Evolutionary conservation across 2,329 filamentous ascomycete genomes (phyloP), one percentile per base, ranked within the genome.

Genomic region (Fusarium dimerum): DNA sequence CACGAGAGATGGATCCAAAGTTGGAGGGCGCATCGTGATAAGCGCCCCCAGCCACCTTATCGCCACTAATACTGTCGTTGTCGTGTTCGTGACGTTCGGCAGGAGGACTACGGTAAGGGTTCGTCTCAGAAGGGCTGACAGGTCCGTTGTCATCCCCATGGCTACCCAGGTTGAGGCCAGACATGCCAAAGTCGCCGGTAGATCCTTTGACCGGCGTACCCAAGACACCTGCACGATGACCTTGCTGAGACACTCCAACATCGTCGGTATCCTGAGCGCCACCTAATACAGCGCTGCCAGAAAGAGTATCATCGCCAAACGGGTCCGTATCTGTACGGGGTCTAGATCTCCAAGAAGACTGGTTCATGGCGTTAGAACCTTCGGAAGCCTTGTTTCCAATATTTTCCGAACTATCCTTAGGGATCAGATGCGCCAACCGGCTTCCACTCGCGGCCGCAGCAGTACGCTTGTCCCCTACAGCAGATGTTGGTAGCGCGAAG

Each of bases 21-120:
- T 69, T 72, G 29, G 76, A 67, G 3, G 72, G 65, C 41, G 73
- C 69, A 45, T 82, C 72, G 30, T 69, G 67, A 16, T 65, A 57
- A 16, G 52, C 55, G 13, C 45, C 77, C 26, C 80, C 81, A 47
- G 78, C 77, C 12, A 72, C 67, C 45, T 75, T 75, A 8, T 80
- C 77, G 12, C 77, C 66, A 44, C 79, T 78, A 6, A 77, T 74
- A 42, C 88, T 82, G 43, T 80, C 78, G 8, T 83, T 82, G 15
- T 84, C 82, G 44, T 90, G 83, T 16, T 83, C 80, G 51, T 88
- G 85, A 42, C 85, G 85, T 26, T 92, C 88, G 38, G 87, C 89
- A 8, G 89, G 85, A 3, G 94, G 94, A 69, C 93, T 97, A 59
- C 92, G 90, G 68, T 94, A 99, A 2, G 94, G 94, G 67, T 99